Evolutionary conservation across 352 stramenopile genomes (phyloP).

Genomic region (Pythium vanterpoolii): DNA sequence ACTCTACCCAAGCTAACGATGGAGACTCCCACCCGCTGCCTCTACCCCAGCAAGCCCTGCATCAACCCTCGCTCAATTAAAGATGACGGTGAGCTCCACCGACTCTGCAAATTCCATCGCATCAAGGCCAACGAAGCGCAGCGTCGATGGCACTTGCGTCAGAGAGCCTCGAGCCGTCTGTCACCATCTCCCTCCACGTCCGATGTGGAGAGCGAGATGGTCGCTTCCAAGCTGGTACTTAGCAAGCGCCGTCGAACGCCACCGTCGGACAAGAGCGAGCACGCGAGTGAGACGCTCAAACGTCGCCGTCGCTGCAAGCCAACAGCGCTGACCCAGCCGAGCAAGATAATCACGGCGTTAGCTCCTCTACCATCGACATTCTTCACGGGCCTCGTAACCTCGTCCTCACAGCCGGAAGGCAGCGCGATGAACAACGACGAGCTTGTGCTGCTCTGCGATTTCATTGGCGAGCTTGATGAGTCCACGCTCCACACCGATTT

Average conservation of each 20-base stretch:
- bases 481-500: neutral
- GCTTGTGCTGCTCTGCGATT: neutral
- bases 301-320: neutral
- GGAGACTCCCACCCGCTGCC: neutral
- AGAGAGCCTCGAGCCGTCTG: neutral
- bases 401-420: neutral
- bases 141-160: neutral
- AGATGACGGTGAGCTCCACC: neutral
- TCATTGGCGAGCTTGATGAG: neutral
- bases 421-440: neutral
- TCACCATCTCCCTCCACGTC: neutral
- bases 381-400: neutral
- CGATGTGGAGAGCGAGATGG: neutral
- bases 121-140: constrained; percentile 1
- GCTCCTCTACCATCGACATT: neutral
- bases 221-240: neutral
- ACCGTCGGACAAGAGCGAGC: neutral
- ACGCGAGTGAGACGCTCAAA: neutral
- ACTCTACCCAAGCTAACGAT: neutral
- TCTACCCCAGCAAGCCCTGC: constrained; percentile 3
- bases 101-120: neutral
- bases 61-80: neutral
- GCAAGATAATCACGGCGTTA: neutral
- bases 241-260: neutral
- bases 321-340: neutral